These are phyloP conservation scores for Salix udensis DNA, from an alignment of 345 rosid species.

Conservation along the genomic window DNA sequence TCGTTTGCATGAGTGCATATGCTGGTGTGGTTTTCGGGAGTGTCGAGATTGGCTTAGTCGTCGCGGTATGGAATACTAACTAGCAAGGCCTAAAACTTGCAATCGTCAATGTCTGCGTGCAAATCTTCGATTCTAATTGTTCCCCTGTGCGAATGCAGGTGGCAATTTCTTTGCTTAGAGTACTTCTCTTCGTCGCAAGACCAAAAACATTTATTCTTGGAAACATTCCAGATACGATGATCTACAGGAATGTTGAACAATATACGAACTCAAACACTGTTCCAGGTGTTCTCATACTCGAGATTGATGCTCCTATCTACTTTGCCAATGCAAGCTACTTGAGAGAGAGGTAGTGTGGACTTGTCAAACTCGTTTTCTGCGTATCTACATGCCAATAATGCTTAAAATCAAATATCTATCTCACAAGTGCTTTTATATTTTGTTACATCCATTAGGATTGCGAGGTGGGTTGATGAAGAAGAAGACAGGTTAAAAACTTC, in stretches of 20 bases:
- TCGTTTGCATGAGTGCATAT: slow-evolving; percentile 72
- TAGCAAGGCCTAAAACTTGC: background rate
- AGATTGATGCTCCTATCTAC: slow-evolving; percentile 81
- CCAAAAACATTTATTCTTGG: slow-evolving; percentile 68
- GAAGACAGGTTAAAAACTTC: slow-evolving; percentile 58
- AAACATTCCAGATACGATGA: slow-evolving; percentile 52
- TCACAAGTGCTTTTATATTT: background rate
- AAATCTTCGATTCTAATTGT: background rate
- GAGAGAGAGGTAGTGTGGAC: slow-evolving; percentile 60
- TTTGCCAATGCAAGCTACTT: slow-evolving; percentile 78
- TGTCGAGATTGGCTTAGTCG: slow-evolving; percentile 68
- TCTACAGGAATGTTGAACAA: slow-evolving; percentile 67
- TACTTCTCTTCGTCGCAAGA: slow-evolving; percentile 76
- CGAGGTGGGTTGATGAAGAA: slow-evolving; percentile 79
- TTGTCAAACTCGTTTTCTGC: background rate
- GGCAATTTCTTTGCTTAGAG: slow-evolving; percentile 61
- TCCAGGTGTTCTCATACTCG: slow-evolving; percentile 63
- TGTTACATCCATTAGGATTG: slow-evolving; percentile 38
- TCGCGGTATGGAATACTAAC: slow-evolving; percentile 46
- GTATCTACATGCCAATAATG: background rate
- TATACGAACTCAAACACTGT: slow-evolving; percentile 50
- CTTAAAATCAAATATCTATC: background rate
- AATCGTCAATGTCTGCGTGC: background rate
- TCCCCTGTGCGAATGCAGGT: slow-evolving; percentile 33
- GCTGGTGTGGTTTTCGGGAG: slow-evolving; percentile 83